Evolutionary conservation across 169 alveolate genomes (phyloP).

Genomic region (Blepharisma undulans): DNA sequence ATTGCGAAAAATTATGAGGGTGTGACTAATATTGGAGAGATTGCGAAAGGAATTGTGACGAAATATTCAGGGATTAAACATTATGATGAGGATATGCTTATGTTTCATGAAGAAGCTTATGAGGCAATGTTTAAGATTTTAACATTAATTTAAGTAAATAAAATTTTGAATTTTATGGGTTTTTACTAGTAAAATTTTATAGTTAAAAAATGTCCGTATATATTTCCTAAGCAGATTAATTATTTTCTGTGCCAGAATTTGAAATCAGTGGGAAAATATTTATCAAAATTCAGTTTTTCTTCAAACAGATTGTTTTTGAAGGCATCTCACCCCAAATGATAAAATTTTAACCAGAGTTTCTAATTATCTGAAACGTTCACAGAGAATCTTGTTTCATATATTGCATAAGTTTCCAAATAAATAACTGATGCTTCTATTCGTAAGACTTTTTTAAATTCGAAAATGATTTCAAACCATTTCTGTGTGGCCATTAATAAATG

Average conservation of each 20-base stretch:
- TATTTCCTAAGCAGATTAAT: background rate
- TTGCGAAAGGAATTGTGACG: background rate
- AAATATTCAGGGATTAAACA: background rate
- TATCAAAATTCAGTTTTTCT: background rate
- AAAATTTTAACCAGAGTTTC: background rate
- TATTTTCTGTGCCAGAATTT: background rate
- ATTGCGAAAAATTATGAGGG: background rate
- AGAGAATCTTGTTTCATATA: background rate
- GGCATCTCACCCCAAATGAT: background rate
- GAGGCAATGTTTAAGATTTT: background rate
- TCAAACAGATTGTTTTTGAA: background rate
- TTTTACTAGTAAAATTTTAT: too few species aligned
- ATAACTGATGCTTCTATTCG: too few species aligned
- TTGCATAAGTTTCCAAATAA: too few species aligned
- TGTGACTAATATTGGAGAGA: background rate
- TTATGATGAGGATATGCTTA: background rate
- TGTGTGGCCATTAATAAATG: background rate
- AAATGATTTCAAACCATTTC: background rate
- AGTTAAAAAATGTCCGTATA: background rate
- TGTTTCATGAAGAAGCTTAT: constrained; percentile 9
- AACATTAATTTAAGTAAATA: background rate
- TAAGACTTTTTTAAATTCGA: too few species aligned
- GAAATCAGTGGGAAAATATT: background rate
- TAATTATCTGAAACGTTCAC: too few species aligned
- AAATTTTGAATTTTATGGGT: background rate